These are phyloP conservation scores for Choricystis sp. DNA, from an alignment of 139 green algal species.

Conservation along the genomic window DNA sequence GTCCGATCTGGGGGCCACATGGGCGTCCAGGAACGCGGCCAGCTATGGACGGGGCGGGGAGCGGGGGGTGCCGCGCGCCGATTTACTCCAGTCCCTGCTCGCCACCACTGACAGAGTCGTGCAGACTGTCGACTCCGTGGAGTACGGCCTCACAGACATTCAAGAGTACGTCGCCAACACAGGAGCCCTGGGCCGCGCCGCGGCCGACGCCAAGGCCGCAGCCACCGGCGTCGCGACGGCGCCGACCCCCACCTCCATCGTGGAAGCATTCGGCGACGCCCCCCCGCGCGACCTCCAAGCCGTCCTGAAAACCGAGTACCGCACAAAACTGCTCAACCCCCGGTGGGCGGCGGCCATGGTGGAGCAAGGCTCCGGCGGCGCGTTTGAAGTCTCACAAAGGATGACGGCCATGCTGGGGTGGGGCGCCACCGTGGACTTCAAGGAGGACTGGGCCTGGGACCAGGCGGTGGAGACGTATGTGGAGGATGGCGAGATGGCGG, in stretches of 20 bases:
- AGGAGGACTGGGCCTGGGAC: slow-evolving; percentile 85
- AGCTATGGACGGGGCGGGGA: slow-evolving; percentile 74
- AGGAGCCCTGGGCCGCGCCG: slow-evolving; percentile 68
- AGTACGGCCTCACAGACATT: slow-evolving; percentile 98
- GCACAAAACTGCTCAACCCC: slow-evolving; percentile 92
- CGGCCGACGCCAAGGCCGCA: slow-evolving; percentile 31
- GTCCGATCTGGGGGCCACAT: slow-evolving; percentile 87
- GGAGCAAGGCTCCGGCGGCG: slow-evolving; percentile 73
- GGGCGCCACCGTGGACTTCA: slow-evolving; percentile 78
- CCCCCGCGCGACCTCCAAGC: slow-evolving; percentile 68
- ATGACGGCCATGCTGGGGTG: slow-evolving; percentile 94
- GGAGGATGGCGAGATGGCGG: slow-evolving; percentile 67
- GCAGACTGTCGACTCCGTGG: slow-evolving; percentile 83
- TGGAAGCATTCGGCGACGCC: slow-evolving; percentile 63
- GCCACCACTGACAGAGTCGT: slow-evolving; percentile 68
- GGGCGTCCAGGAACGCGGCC: slow-evolving; percentile 85
- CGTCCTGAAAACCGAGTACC: slow-evolving; percentile 88
- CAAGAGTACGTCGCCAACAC: slow-evolving; percentile 54
- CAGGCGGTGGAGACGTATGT: slow-evolving; percentile 82
- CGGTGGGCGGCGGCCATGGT: slow-evolving; percentile 86
- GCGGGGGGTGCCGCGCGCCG: slow-evolving; percentile 48
- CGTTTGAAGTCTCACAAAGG: slow-evolving; percentile 81
- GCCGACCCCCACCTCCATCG: slow-evolving; percentile 51
- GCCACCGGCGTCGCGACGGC: slow-evolving; percentile 1
- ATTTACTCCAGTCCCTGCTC: slow-evolving; percentile 63